Evolutionary conservation across 495 filamentous ascomycete genomes (phyloP), one percentile per base, ranked within the genome.

Genomic region (Aspergillus olivimuriae): DNA sequence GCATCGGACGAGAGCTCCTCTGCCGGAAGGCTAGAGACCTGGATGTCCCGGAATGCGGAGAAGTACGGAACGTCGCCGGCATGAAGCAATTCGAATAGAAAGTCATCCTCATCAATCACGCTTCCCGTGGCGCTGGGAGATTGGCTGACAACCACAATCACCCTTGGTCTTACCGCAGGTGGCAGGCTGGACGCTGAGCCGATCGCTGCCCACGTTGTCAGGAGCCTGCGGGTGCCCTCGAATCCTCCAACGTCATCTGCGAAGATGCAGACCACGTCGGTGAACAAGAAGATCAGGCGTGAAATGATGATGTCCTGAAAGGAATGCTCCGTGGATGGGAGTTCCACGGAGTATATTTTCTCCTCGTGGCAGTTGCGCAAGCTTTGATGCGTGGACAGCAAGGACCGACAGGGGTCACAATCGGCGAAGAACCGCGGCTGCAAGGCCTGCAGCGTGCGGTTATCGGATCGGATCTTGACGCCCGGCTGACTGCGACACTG

Each of bases 231-330:
- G 8, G 35, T 41, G 7, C 30, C 41, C 8, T 43, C 34, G 9
- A 39, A 18, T 3, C 46, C 46, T 5, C 46, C 46, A 21, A 49
- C 33, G 32, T 49, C 46, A 21, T 43, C 46, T 15, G 40, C 46
- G 33, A 49, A 49, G 11, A 49, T 49, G 24, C 46, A 49, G 20
- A 44, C 33, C 15, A 49, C 46, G 16, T 49, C 40, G 9, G 34
- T 20, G 15, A 44, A 43, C 10, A 40, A 34, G 23, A 49, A 44
- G 7, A 49, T 33, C n/a, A 49, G 24, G 7, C 46, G 39, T 10
- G 32, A 28, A 3, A 48, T 20, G 18, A 48, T 14, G 31, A 48
- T 16, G 30, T 48, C 46, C 33, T 47, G 36, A 30, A 19, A 16
- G 3, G 35, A 33, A 33, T 22, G 23, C 22, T 47, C 23, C 34